Base-by-base conservation (phyloP, 2,329 filamentous ascomycete genomes). In the Fusarium floridanum region DNA sequence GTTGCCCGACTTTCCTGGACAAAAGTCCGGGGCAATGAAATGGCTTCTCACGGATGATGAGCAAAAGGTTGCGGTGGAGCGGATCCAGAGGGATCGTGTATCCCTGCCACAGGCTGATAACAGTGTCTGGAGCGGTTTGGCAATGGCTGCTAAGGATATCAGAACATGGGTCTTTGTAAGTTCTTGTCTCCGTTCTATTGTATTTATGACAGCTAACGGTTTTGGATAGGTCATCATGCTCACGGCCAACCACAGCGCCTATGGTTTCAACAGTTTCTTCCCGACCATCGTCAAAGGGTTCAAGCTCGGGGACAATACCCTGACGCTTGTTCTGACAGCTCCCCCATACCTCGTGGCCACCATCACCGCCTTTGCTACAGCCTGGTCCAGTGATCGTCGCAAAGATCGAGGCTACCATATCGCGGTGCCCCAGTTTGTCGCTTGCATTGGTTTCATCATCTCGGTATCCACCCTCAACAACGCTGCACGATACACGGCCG, bases 211-310 rank as follows among this genome's bases (percentile, higher is more conserved):
- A 39, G 22, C 57, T 61, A 61, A 61, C 14, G 43, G 27, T 22
- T 43, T 5, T 22, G 43, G 4, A 27, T 12, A 29, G 55, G 32
- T 45, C 29, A 12, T 74, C 36, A 72, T 78, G 66, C 68, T 73
- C 20, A 73, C 71, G 27, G 70, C 72, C 45, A 75, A 78, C 55
- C 76, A 76, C 24, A 71, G 62, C 16, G 70, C 72, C 6, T 78
- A 78, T 41, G 74, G 76, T 14, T 75, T 80, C 57, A 73, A 72
- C 50, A 78, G 67, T 65, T 79, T 80, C 71, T 80, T 78, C 56
- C 74, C 75, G 0, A 78, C 66, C 7, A 77, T 79, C 55, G 75
- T 79, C 36, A 68, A 68, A 17, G 70, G 72, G 0, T 71, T 75
- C 48, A 64, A 66, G 2, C 67, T 77, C 2, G 75, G 72, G 6